Percentiles rank a stretch among this genome's conserved stretches.
Conservation (phyloP, 106 monocot genomes). For the Xerophyta viscosa region DNA sequence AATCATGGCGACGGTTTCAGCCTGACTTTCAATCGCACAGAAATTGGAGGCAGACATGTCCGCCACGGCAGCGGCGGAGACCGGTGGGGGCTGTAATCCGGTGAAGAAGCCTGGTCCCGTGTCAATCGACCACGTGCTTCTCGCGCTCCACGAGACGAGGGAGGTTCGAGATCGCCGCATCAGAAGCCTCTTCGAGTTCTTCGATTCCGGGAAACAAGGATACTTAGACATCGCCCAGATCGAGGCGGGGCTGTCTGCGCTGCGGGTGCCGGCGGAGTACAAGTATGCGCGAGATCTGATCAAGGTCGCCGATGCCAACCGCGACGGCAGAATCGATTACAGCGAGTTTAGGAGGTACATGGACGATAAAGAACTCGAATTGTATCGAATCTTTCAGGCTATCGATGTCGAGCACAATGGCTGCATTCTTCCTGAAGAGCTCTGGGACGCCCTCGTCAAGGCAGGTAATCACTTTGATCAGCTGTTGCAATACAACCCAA, state of each 20-base stretch:
- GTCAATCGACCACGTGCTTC: conserved; percentile 76
- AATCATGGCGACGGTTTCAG: too few species aligned
- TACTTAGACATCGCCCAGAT: conserved; percentile 68
- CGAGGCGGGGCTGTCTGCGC: conserved; percentile 58
- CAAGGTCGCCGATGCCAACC: conserved; percentile 54
- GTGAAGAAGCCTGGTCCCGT: conserved; percentile 54
- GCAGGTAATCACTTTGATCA: conserved; percentile 53
- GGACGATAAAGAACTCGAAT: conserved; percentile 86
- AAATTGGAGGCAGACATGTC: too few species aligned
- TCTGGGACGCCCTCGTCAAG: conserved; percentile 87
- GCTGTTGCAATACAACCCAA: too few species aligned
- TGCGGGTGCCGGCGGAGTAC: conserved; percentile 73
- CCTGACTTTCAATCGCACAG: too few species aligned
- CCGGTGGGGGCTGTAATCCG: conserved; percentile 35
- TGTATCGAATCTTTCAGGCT: conserved; percentile 91
- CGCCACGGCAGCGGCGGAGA: neutral
- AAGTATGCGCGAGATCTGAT: conserved; percentile 87
- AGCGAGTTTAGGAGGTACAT: conserved; percentile 71
- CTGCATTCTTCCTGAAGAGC: conserved; percentile 90
- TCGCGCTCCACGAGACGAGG: conserved; percentile 66
- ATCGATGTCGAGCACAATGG: conserved; percentile 96
- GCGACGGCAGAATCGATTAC: conserved; percentile 74
- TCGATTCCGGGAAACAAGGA: conserved; percentile 42
- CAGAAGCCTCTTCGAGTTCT: conserved; percentile 77
- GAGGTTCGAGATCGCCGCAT: conserved; percentile 79